Conservation (phyloP, 78 protist species). For the Dictyostelium firmibasis region DNA sequence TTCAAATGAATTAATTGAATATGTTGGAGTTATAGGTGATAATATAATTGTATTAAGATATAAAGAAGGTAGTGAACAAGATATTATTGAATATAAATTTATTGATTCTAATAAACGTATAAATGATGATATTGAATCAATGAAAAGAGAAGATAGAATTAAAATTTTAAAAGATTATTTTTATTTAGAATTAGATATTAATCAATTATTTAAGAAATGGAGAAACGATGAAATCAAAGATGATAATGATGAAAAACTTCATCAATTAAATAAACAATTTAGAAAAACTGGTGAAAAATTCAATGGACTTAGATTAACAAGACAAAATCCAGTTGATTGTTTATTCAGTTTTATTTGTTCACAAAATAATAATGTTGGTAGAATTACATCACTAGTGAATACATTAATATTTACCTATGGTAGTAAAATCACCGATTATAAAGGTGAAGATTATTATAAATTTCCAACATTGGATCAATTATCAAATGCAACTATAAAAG, state of each 20-base stretch:
- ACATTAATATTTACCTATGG: background rate
- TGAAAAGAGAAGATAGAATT: background rate
- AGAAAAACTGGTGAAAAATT: background rate
- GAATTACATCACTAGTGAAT: constrained; percentile 85
- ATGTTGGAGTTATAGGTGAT: constrained; percentile 13
- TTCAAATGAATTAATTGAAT: background rate
- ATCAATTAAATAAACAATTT: constrained; percentile 50
- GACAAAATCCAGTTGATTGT: constrained; percentile 91
- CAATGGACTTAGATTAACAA: constrained; percentile 52
- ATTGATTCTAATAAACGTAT: background rate
- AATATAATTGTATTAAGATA: constrained; percentile 8
- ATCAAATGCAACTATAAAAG: constrained; percentile 20
- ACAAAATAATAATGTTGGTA: constrained; percentile 91
- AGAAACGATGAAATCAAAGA: background rate
- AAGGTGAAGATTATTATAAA: background rate
- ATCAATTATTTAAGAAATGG: constrained; percentile 8
- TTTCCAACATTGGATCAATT: constrained; percentile 78
- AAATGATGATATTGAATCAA: background rate
- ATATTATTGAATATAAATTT: constrained; percentile 21
- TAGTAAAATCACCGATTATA: background rate
- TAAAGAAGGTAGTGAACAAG: background rate
- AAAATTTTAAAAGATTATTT: constrained; percentile 18
- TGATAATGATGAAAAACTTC: background rate
- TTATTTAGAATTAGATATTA: background rate
- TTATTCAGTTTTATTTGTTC: constrained; percentile 94